Conservation (phyloP, 805 yeast genomes). For the Ogataea salicorniae region DNA sequence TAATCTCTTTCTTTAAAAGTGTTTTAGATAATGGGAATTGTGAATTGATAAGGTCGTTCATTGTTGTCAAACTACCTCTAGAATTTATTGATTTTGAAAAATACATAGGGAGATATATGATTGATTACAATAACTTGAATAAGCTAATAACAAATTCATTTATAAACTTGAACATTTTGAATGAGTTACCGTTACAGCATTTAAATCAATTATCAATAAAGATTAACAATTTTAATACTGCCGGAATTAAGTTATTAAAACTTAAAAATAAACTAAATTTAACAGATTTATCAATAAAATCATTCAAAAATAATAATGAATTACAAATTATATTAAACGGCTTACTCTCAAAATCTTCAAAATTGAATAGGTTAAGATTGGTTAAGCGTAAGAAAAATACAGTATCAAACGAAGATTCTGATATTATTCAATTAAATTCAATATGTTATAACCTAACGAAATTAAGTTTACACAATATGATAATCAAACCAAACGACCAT, state of each 20-base stretch:
- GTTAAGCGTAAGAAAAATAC: constrained; percentile 2
- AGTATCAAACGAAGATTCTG: background rate
- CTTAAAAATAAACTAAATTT: background rate
- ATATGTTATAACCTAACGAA: background rate
- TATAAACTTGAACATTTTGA: constrained; percentile 8
- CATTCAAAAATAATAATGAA: constrained; percentile 7
- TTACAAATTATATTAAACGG: background rate
- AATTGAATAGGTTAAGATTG: background rate
- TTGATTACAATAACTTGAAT: background rate
- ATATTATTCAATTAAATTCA: too few relatives aligned
- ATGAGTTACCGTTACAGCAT: constrained; percentile 4
- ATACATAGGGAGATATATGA: constrained; percentile 5
- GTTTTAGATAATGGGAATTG: constrained; percentile 5
- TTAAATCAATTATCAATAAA: background rate
- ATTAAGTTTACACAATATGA: constrained; percentile 10
- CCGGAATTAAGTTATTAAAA: background rate
- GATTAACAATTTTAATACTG: constrained; percentile 3
- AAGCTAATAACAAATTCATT: constrained; percentile 10
- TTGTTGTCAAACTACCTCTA: constrained; percentile 17
- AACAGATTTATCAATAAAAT: constrained; percentile 10
- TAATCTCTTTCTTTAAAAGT: constrained; percentile 5
- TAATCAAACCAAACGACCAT: constrained; percentile 6
- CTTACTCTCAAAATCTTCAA: background rate
- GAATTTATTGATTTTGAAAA: constrained; percentile 27
- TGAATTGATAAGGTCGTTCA: constrained; percentile 8